phyloP scores from a whole-genome alignment of 768 basidiomycete genomes.

The Panellus pusillus region DNA sequence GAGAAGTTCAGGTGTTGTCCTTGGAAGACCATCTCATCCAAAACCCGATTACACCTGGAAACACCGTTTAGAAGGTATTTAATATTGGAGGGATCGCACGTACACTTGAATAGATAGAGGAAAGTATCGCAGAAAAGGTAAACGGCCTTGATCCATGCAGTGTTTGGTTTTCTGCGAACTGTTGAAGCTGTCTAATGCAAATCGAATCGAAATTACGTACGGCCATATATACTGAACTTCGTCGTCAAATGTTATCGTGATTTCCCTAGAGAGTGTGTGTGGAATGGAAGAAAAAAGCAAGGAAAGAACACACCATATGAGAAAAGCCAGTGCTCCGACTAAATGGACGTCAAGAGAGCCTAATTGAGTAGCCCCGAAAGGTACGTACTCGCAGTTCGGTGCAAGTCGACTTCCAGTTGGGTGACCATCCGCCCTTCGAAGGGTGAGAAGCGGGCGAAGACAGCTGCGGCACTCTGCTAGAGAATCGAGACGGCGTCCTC shows the following conservation, averaged over 20 bases:
- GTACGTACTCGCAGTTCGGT: constrained; percentile 12
- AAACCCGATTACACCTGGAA: constrained; percentile 13
- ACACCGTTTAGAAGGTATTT: neutral
- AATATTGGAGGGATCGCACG: neutral
- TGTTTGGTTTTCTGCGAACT: constrained; percentile 11
- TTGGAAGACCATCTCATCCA: constrained; percentile 7
- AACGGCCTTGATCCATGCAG: constrained; percentile 14
- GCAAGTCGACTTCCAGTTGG: constrained; percentile 8
- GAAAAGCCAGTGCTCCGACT: constrained; percentile 21
- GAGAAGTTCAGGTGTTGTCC: neutral
- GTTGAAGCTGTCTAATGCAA: neutral
- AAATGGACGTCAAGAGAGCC: constrained; percentile 1
- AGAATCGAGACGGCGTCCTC: neutral
- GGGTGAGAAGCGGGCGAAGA: too few species aligned
- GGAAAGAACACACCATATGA: constrained; percentile 21
- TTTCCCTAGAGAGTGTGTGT: constrained; percentile 26
- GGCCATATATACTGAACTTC: constrained; percentile 34
- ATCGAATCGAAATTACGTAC: constrained; percentile 7
- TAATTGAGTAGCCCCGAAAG: neutral
- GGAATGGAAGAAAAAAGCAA: neutral
- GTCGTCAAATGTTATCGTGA: constrained; percentile 30
- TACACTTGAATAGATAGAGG: constrained; percentile 16
- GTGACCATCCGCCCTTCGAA: neutral
- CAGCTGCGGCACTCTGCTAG: too few species aligned
- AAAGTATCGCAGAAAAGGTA: constrained; percentile 15